Base-by-base conservation (phyloP, 2,329 filamentous ascomycete species). In the Fusarium sp. region DNA sequence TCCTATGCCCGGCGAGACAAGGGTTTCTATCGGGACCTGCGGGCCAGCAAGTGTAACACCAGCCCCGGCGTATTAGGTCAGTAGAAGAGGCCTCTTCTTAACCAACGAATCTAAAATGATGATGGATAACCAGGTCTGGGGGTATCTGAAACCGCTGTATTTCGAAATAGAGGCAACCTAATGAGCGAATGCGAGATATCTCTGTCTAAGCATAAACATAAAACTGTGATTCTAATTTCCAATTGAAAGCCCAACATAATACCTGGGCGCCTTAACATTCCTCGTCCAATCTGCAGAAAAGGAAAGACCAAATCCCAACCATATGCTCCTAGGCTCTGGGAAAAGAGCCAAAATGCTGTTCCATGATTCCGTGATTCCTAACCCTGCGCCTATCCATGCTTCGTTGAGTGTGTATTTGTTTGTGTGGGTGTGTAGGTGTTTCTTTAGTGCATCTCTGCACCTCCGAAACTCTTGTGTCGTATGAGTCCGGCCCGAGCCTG, bases 401-500 rank as follows among this genome's bases (percentile, higher is more conserved):
- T 42, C 38, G 30, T 11, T 21, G 28, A 38, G 51, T 26, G 36
- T 4, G 23, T 49, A 26, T 53, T 14, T 24, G 10, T 36, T 24
- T 36, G 24, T 39, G 3, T 40, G 19, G 9, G 17, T 57, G 7
- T 24, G 26, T 34, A 20, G 32, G 34, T 24, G 36, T 46, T 32
- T 12, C 14, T 19, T 57, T 53, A 74, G 48, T 68, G 52, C 71
- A 73, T 73, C 73, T 86, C 83, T 21, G 79, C 75, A 3, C 83
- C 83, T 15, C 82, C 79, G 56, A 83, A 85, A 66, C 83, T 85
- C 74, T 80, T 80, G 68, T 79, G 83, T 69, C 84, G 80, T 24
- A 82, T 83, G 56, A 83, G 65, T 7, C 78, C 79, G 12, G 84
- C 84, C 53, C 80, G 77, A 51, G 83, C 80, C 62, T 82, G 75